Percentiles rank a stretch among this genome's conserved stretches.
Conservation (phyloP, 768 basidiomycete species). For the Pisolithus tinctorius region DNA sequence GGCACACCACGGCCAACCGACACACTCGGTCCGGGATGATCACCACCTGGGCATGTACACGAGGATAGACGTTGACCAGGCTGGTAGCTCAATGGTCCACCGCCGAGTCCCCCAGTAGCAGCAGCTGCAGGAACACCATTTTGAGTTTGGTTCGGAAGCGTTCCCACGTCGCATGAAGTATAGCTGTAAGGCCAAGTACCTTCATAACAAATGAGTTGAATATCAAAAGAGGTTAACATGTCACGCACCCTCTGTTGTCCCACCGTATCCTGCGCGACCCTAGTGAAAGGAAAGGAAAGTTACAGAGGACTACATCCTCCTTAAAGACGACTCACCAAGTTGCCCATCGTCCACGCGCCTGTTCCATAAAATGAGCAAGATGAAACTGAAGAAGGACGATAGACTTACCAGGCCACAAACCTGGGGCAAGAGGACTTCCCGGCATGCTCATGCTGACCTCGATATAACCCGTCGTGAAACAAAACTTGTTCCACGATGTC, state of each 20-base stretch:
- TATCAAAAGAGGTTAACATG: background rate
- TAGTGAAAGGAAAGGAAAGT: slow-evolving; percentile 31
- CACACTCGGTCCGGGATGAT: slow-evolving; percentile 79
- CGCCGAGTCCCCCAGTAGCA: slow-evolving; percentile 43
- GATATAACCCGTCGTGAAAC: slow-evolving; percentile 89
- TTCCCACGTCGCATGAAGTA: slow-evolving; percentile 80
- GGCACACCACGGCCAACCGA: slow-evolving; percentile 69
- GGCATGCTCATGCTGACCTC: slow-evolving; percentile 79
- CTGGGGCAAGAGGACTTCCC: slow-evolving; percentile 51
- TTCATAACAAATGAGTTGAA: slow-evolving; percentile 8
- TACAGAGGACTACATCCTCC: background rate
- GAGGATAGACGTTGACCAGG: slow-evolving; percentile 84
- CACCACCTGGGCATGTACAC: slow-evolving; percentile 80
- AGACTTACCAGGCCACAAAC: slow-evolving; percentile 78
- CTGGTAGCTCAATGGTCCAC: slow-evolving; percentile 60
- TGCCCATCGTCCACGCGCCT: slow-evolving; percentile 77
- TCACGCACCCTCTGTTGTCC: slow-evolving; percentile 68
- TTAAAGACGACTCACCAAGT: slow-evolving; percentile 32
- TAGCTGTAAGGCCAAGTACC: slow-evolving; percentile 79
- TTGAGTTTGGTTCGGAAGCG: slow-evolving; percentile 73
- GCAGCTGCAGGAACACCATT: slow-evolving; percentile 55
- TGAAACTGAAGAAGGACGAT: slow-evolving; percentile 12
- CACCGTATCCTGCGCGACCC: slow-evolving; percentile 84
- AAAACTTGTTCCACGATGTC: slow-evolving; percentile 90
- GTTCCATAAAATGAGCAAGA: slow-evolving; percentile 2